Evolutionary conservation across 176 grass and related monocot species (phyloP).

Genomic region (Juncus inflexus): DNA sequence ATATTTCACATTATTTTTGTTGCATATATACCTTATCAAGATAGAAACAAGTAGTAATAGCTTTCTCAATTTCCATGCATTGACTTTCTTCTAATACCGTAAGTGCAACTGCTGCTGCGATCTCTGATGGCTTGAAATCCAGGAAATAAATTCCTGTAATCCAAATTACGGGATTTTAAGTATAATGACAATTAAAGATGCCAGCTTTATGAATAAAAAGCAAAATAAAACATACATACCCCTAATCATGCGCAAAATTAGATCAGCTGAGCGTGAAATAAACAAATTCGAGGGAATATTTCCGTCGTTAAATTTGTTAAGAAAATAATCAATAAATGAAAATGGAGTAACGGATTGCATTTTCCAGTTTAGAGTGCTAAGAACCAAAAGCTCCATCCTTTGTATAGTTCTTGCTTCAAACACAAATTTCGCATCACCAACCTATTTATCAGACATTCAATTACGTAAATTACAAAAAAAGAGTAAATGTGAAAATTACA

Average conservation of each 20-base stretch:
- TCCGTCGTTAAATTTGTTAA: conserved; percentile 62
- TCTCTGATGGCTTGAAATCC: conserved; percentile 78
- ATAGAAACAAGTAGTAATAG: conserved; percentile 47
- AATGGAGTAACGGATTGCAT: conserved; percentile 85
- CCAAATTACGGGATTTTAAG: conserved; percentile 22
- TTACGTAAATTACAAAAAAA: conserved; percentile 18
- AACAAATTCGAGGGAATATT: conserved; percentile 45
- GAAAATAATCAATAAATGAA: conserved; percentile 91
- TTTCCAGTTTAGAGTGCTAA: conserved; percentile 77
- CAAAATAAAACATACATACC: conserved; percentile 27
- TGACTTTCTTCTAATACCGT: conserved; percentile 44
- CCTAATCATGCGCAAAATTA: conserved; percentile 65
- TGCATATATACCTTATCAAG: conserved; percentile 54
- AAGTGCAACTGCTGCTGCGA: conserved; percentile 72
- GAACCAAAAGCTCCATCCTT: conserved; percentile 88
- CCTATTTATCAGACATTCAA: conserved; percentile 32
- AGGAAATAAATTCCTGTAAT: conserved; percentile 73
- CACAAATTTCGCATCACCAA: conserved; percentile 45
- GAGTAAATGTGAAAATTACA: conserved; percentile 12
- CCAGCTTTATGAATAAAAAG: conserved; percentile 3
- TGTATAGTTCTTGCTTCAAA: conserved; percentile 75
- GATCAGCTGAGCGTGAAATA: conserved; percentile 50
- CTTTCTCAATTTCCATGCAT: conserved; percentile 51
- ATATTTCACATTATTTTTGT: not conserved
- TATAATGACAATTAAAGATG: not conserved